These are phyloP conservation scores for Pleodorina starrii DNA, from an alignment of 139 green algal genomes.

Conservation along the genomic window DNA sequence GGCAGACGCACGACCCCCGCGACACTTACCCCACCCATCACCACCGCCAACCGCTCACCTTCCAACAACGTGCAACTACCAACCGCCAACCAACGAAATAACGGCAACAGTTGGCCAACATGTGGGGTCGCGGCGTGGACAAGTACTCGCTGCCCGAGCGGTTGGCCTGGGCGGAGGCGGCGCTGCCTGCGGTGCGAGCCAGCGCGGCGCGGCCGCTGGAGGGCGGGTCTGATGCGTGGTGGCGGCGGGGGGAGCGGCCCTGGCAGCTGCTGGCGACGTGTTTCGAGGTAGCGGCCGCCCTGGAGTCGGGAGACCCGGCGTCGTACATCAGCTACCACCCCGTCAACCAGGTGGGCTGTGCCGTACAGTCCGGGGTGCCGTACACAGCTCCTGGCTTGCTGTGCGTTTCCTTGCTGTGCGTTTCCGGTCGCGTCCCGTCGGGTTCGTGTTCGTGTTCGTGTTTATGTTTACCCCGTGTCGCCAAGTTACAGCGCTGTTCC, in stretches of 20 bases:
- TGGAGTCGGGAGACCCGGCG: conserved; percentile 65
- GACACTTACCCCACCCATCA: neutral
- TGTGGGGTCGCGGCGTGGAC: conserved; percentile 87
- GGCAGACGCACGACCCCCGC: neutral
- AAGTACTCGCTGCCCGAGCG: conserved; percentile 83
- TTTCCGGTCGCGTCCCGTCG: neutral
- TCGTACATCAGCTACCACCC: conserved; percentile 82
- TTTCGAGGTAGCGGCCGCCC: conserved; percentile 85
- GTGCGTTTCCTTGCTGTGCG: too few relatives aligned
- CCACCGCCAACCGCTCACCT: too few relatives aligned
- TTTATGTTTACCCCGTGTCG: neutral
- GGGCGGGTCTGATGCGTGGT: conserved; percentile 71
- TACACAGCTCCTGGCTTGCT: too few relatives aligned
- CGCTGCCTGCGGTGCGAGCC: conserved; percentile 14
- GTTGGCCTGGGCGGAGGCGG: conserved; percentile 14
- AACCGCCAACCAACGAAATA: too few relatives aligned
- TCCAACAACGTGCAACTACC: too few relatives aligned
- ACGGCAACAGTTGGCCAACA: conserved; percentile 93
- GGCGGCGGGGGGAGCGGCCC: conserved; percentile 88
- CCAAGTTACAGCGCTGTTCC: neutral
- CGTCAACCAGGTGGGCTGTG: conserved; percentile 77
- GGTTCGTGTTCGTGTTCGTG: too few relatives aligned
- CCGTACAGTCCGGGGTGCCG: too few relatives aligned
- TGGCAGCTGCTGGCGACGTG: conserved; percentile 95
- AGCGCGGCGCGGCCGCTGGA: conserved; percentile 51